These are phyloP conservation scores for Fabrea salina DNA, from an alignment of 169 alveolate species.

Conservation along the genomic window DNA sequence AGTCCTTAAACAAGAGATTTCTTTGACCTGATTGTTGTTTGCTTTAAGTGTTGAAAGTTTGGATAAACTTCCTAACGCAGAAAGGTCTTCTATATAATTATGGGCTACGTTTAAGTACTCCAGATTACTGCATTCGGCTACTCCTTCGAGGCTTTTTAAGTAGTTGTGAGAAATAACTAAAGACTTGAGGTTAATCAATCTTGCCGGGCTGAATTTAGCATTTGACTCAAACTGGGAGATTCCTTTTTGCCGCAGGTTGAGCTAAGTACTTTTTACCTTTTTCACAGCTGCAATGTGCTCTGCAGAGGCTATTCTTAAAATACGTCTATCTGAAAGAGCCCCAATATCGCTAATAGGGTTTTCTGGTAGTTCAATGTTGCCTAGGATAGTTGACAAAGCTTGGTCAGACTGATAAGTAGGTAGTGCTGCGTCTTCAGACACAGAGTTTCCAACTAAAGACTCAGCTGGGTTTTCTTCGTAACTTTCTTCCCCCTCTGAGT, in stretches of 20 bases:
- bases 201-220: neutral
- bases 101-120: neutral
- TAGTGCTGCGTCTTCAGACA: neutral
- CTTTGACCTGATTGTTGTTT: neutral
- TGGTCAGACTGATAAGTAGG: neutral
- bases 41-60: conserved; percentile 15
- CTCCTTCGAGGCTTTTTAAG: neutral
- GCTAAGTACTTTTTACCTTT: no score
- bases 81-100: neutral
- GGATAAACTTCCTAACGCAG: neutral
- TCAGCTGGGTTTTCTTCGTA: no score
- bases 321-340: neutral
- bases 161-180: conserved; percentile 15
- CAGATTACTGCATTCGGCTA: conserved; percentile 6
- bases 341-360: conserved; percentile 28
- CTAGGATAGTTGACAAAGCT: neutral
- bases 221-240: neutral
- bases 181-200: neutral
- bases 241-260: conserved; percentile 18
- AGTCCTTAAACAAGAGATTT: neutral
- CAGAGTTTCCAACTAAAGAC: no score
- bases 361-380: neutral
- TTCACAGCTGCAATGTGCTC: neutral
- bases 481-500: no score
- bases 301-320: neutral